These are phyloP conservation scores for Diaporthe nobilis DNA, from an alignment of 2,329 filamentous ascomycete genomes.

Conservation along the genomic window DNA sequence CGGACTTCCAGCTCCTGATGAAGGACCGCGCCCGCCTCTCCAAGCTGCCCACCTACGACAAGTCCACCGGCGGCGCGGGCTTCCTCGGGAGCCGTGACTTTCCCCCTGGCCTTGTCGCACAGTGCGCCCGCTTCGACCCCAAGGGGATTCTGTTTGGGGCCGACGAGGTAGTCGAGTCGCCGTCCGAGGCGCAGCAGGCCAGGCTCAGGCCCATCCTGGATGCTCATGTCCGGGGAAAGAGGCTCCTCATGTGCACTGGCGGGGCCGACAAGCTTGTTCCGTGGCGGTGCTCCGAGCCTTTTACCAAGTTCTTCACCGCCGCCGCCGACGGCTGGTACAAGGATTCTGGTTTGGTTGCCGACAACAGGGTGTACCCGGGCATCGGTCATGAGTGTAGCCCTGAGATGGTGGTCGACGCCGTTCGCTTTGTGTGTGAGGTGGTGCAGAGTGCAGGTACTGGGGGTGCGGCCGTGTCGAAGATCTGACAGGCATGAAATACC, in stretches of 20 bases:
- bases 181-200: constrained; percentile 56
- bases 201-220: constrained; percentile 63
- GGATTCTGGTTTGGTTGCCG: constrained; percentile 69
- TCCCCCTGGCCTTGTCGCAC: constrained; percentile 75
- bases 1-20: constrained; percentile 86
- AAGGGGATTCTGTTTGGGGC: constrained; percentile 79
- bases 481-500: neutral
- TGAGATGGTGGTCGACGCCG: constrained; percentile 77
- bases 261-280: constrained; percentile 81
- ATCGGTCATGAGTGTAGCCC: constrained; percentile 78
- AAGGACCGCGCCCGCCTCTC: constrained; percentile 81
- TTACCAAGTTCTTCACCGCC: constrained; percentile 73
- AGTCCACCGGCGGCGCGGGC: constrained; percentile 66
- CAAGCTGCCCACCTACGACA: constrained; percentile 73
- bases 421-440: constrained; percentile 71
- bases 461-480: constrained; percentile 42
- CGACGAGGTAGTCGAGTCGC: constrained; percentile 49
- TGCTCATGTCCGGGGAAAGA: constrained; percentile 70
- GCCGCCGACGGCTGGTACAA: constrained; percentile 67
- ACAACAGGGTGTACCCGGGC: constrained; percentile 77
- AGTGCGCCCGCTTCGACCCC: constrained; percentile 79
- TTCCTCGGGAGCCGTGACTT: constrained; percentile 88
- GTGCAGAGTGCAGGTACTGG: constrained; percentile 53
- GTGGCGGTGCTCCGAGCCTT: constrained; percentile 71
- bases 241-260: constrained; percentile 75